phyloP scores from a whole-genome alignment of 2,329 filamentous ascomycete genomes.

The Pseudocercospora ulei region DNA sequence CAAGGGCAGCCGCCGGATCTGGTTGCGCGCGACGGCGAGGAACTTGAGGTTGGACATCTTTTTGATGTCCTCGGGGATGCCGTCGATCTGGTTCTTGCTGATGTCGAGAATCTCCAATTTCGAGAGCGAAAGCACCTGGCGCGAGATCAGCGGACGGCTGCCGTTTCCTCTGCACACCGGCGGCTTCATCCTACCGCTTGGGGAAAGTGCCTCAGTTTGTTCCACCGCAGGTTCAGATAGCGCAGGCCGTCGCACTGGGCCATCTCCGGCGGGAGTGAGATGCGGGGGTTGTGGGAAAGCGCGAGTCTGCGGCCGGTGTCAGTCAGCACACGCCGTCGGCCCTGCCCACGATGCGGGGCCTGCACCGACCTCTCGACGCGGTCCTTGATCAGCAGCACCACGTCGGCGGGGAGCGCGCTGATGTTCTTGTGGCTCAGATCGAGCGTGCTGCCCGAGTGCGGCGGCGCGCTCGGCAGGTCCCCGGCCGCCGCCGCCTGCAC shows the following conservation, averaged over 20 bases:
- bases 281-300: slow-evolving; percentile 68
- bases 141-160: slow-evolving; percentile 12
- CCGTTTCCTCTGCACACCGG: not conserved
- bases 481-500: slow-evolving; percentile 23
- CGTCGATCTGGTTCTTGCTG: slow-evolving; percentile 72
- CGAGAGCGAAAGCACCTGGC: slow-evolving; percentile 70
- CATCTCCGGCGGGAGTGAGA: slow-evolving; percentile 59
- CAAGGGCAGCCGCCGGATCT: slow-evolving; percentile 71
- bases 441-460: slow-evolving; percentile 61
- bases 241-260: slow-evolving; percentile 66
- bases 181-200: slow-evolving; percentile 47
- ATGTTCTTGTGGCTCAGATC: slow-evolving; percentile 69
- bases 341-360: not conserved
- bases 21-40: slow-evolving; percentile 75
- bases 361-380: slow-evolving; percentile 56
- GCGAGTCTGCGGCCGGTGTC: slow-evolving; percentile 50
- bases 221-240: slow-evolving; percentile 72
- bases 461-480: slow-evolving; percentile 26
- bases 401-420: slow-evolving; percentile 59
- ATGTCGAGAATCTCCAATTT: slow-evolving; percentile 89
- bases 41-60: slow-evolving; percentile 80
- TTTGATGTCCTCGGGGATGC: slow-evolving; percentile 67
- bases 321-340: slow-evolving; percentile 21
- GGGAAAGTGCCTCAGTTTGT: slow-evolving; percentile 59
- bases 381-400: slow-evolving; percentile 64